Evolutionary conservation across 2,329 filamentous ascomycete species (phyloP).

Genomic region (Pseudogymnoascus sp.): DNA sequence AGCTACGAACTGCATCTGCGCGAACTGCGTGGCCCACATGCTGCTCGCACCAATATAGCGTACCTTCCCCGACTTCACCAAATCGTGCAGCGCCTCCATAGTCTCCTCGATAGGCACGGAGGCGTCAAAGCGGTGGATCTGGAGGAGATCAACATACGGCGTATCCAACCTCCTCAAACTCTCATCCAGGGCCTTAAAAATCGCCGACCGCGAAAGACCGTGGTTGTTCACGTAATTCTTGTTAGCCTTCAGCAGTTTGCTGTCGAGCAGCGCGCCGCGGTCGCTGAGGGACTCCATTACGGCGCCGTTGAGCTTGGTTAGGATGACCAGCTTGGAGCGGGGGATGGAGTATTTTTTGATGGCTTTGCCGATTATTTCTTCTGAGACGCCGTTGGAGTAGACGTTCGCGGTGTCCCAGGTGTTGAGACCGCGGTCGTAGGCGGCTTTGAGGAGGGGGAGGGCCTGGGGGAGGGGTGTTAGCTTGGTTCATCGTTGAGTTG

Average conservation of each 20-base stretch:
- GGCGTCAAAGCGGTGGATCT: conserved; percentile 50
- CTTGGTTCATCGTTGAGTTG: not conserved
- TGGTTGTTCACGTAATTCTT: conserved; percentile 41
- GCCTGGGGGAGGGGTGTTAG: conserved; percentile 24
- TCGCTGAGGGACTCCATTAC: conserved; percentile 37
- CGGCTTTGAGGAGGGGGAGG: conserved; percentile 50
- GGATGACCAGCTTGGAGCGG: conserved; percentile 44
- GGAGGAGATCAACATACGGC: conserved; percentile 49
- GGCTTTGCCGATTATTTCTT: conserved; percentile 44
- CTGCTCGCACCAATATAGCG: conserved; percentile 42
- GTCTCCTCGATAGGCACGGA: conserved; percentile 46
- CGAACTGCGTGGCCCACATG: conserved; percentile 38
- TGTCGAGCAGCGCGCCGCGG: conserved; percentile 22
- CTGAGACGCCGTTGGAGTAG: conserved; percentile 44
- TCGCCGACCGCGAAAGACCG: conserved; percentile 32
- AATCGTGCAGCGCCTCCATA: conserved; percentile 51
- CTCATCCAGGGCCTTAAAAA: conserved; percentile 56
- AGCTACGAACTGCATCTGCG: conserved; percentile 38
- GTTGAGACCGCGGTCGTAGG: conserved; percentile 51
- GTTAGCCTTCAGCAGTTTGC: conserved; percentile 27
- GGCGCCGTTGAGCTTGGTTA: conserved; percentile 43
- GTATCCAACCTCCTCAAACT: conserved; percentile 46
- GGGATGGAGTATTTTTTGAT: conserved; percentile 47
- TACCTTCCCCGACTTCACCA: conserved; percentile 48
- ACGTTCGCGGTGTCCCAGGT: conserved; percentile 44